These are phyloP conservation scores for Solanum appendiculatum DNA, from an alignment of 257 asterid species.

Conservation along the genomic window DNA sequence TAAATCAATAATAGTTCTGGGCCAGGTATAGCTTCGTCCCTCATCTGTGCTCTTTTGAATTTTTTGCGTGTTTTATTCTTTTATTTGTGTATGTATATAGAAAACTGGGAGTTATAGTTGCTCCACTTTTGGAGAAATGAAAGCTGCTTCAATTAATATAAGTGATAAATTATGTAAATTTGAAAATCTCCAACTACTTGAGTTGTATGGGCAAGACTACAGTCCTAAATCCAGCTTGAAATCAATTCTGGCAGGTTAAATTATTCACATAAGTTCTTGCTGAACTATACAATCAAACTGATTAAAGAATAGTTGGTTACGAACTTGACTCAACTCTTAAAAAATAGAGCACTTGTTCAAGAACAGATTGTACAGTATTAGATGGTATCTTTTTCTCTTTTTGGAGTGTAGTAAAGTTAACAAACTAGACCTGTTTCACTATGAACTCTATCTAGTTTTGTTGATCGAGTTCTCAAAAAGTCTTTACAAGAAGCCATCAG, in stretches of 20 bases:
- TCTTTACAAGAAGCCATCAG: constrained; percentile 47
- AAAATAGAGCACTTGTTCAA: not conserved
- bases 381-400: not conserved
- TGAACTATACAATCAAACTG: not conserved
- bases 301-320: not conserved
- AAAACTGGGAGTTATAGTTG: not conserved
- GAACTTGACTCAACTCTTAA: not conserved
- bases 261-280: not conserved
- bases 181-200: not conserved
- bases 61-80: not conserved
- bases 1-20: not conserved
- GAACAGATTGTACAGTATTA: not conserved
- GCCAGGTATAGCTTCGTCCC: not conserved
- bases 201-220: not conserved
- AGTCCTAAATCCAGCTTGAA: not conserved
- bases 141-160: not conserved
- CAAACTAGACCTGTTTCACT: not conserved
- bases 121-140: not conserved
- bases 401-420: not conserved
- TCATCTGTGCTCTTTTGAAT: not conserved
- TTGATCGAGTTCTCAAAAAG: constrained; percentile 14
- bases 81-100: not conserved
- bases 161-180: not conserved
- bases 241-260: not conserved
- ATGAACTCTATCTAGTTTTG: not conserved